Evolutionary conservation across 352 stramenopile genomes (phyloP).

Genomic region (Phytophthora pluvialis): DNA sequence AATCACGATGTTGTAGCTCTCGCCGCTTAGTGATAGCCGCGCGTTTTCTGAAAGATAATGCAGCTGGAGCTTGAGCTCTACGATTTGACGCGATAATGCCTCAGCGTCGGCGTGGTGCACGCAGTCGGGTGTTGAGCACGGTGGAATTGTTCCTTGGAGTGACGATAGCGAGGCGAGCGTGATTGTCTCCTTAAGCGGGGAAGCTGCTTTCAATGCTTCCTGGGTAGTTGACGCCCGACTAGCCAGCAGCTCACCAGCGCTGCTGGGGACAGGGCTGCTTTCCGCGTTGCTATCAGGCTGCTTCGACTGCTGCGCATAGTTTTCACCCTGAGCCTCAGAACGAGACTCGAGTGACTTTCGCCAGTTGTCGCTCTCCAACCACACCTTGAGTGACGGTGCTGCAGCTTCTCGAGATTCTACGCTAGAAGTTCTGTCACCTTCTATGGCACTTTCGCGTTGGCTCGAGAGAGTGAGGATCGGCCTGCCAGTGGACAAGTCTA

Average conservation of each 20-base stretch:
- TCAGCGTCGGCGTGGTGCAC: conserved; percentile 68
- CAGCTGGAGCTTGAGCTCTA: conserved; percentile 80
- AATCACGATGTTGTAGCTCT: conserved; percentile 66
- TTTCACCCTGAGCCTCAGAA: conserved; percentile 12
- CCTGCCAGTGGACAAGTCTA: conserved; percentile 47
- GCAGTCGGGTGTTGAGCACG: conserved; percentile 42
- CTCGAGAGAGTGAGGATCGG: conserved; percentile 43
- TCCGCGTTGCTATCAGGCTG: conserved; percentile 1
- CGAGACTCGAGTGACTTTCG: conserved; percentile 40
- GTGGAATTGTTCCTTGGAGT: conserved; percentile 8
- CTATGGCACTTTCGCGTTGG: not conserved
- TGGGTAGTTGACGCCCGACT: conserved; percentile 1
- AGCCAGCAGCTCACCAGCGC: not conserved
- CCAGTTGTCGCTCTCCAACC: conserved; percentile 61
- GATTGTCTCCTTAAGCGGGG: conserved; percentile 3
- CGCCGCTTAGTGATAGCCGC: conserved; percentile 60
- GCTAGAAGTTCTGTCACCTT: not conserved
- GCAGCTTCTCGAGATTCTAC: conserved; percentile 22
- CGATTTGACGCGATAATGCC: conserved; percentile 66
- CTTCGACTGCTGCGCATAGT: not conserved
- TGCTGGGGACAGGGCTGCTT: not conserved
- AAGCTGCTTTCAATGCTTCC: conserved; percentile 12
- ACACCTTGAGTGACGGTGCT: conserved; percentile 57
- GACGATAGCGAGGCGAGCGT: not conserved
- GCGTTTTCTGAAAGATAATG: conserved; percentile 76